A percentile compares a stretch with the other conserved stretches of the same genome.
Evolutionary conservation across 768 basidiomycete genomes (phyloP).

Genomic region (Kwoniella sp.): DNA sequence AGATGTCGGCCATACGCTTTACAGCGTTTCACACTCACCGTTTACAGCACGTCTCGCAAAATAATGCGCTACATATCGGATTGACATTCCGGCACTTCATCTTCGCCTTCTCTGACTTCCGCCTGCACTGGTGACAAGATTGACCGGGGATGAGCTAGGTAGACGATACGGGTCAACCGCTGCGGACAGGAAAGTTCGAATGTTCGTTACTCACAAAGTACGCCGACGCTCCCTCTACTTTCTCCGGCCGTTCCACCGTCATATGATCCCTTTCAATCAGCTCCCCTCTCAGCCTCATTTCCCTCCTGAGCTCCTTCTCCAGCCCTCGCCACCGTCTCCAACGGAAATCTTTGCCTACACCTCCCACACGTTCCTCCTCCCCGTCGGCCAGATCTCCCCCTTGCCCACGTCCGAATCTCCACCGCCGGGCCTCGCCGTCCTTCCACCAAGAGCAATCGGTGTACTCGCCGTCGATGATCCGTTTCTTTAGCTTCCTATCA

Average conservation of each 20-base stretch:
- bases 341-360: conserved; percentile 29
- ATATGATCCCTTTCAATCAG: conserved; percentile 20
- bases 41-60: conserved; percentile 44
- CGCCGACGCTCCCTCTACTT: conserved; percentile 20
- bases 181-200: background rate
- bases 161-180: conserved; percentile 4
- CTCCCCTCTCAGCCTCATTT: conserved; percentile 23
- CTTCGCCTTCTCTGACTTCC: conserved; percentile 35
- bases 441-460: conserved; percentile 26
- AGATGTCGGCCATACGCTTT: too few relatives aligned
- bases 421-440: conserved; percentile 26
- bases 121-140: conserved; percentile 45
- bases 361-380: conserved; percentile 9
- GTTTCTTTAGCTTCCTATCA: conserved; percentile 22
- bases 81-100: conserved; percentile 44
- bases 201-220: conserved; percentile 27
- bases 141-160: conserved; percentile 34
- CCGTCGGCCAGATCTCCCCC: conserved; percentile 13
- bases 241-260: background rate
- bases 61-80: conserved; percentile 28
- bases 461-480: conserved; percentile 37
- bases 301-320: conserved; percentile 20
- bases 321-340: conserved; percentile 34
- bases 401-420: conserved; percentile 24
- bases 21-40: conserved; percentile 29